phyloP scores from a whole-genome alignment of 148 eudicot species.

The Dysphania ambrosioides region DNA sequence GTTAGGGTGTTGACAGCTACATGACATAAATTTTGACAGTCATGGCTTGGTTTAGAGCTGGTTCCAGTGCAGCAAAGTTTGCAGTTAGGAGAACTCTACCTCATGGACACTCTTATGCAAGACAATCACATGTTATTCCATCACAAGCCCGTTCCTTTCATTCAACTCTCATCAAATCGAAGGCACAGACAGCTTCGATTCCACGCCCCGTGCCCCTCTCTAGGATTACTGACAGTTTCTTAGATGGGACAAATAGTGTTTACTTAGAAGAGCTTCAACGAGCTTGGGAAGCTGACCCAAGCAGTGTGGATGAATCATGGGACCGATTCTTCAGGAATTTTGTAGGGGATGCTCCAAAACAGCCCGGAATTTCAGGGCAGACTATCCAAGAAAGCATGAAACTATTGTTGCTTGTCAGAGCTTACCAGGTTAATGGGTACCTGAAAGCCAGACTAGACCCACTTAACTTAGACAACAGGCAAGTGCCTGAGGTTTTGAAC shows the following conservation, averaged over 20 bases:
- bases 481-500: slow-evolving; percentile 67
- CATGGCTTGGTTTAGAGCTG: slow-evolving; percentile 83
- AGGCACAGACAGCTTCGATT: slow-evolving; percentile 65
- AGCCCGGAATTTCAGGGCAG: slow-evolving; percentile 84
- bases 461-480: slow-evolving; percentile 51
- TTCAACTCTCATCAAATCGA: slow-evolving; percentile 52
- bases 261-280: slow-evolving; percentile 89
- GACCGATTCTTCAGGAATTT: slow-evolving; percentile 87
- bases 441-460: slow-evolving; percentile 88
- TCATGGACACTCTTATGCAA: slow-evolving; percentile 50
- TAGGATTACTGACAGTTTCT: slow-evolving; percentile 76
- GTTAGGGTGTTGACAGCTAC: too few species aligned
- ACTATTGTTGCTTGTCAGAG: slow-evolving; percentile 69
- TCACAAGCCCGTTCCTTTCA: slow-evolving; percentile 42
- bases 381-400: slow-evolving; percentile 94
- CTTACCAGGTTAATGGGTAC: slow-evolving; percentile 92
- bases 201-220: slow-evolving; percentile 85
- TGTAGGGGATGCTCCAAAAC: slow-evolving; percentile 74
- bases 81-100: slow-evolving; percentile 62
- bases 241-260: slow-evolving; percentile 93
- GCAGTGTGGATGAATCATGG: slow-evolving; percentile 94
- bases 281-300: slow-evolving; percentile 96
- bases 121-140: slow-evolving; percentile 25
- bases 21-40: too few species aligned
- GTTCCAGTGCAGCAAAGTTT: slow-evolving; percentile 61